A percentile compares a stretch with the other conserved stretches of the same genome.
Evolutionary conservation across 192 early-diverging fungal genomes (phyloP).

Genomic region (Dissophora ornata): DNA sequence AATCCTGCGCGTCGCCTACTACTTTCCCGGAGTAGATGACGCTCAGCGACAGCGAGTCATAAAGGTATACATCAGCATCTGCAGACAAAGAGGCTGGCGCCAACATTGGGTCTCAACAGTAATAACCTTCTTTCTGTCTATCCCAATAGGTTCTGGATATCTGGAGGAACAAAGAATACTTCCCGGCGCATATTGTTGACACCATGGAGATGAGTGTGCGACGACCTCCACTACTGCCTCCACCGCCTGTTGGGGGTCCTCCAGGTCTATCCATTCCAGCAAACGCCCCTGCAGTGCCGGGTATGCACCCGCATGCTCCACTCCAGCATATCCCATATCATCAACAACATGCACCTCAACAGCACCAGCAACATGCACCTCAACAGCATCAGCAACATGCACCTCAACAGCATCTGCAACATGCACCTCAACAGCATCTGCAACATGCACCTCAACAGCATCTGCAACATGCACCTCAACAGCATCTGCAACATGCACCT

Average conservation of each 20-base stretch:
- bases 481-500: background rate
- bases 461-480: background rate
- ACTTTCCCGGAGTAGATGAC: slow-evolving; percentile 55
- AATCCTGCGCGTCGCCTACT: slow-evolving; percentile 59
- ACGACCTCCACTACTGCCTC: slow-evolving; percentile 25
- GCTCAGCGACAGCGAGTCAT: slow-evolving; percentile 56
- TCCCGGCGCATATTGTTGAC: slow-evolving; percentile 35
- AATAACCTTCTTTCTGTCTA: background rate
- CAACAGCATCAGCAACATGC: slow-evolving; percentile 4
- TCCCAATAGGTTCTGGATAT: slow-evolving; percentile 51
- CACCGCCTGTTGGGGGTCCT: background rate
- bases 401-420: background rate
- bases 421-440: background rate
- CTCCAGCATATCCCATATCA: background rate
- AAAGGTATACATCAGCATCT: slow-evolving; percentile 55
- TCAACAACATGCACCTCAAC: background rate
- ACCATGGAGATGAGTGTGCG: slow-evolving; percentile 45
- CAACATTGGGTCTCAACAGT: no score
- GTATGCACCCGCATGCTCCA: background rate
- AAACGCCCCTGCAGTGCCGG: background rate
- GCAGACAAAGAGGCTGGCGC: no score
- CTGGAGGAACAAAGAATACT: slow-evolving; percentile 52
- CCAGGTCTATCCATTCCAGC: background rate
- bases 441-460: slow-evolving; percentile 1
- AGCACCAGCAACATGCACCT: background rate